Evolutionary conservation across 2,329 filamentous ascomycete genomes (phyloP).

Genomic region (Fusarium sp.): DNA sequence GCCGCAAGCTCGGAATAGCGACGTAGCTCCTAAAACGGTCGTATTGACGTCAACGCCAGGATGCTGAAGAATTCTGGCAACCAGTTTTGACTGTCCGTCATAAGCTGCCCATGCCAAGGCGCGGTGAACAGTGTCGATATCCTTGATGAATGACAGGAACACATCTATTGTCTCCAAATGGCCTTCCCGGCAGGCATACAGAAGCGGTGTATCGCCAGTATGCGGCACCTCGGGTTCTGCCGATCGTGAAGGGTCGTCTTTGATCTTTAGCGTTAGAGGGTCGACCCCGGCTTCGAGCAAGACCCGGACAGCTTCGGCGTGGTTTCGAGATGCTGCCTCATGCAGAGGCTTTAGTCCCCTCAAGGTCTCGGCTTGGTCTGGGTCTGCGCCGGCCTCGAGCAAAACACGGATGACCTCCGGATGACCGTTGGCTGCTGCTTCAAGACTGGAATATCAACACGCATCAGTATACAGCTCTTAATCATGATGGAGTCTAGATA

Average conservation of each 20-base stretch:
- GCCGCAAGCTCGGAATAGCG: constrained; percentile 39
- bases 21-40: constrained; percentile 37
- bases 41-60: constrained; percentile 52
- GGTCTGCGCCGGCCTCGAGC: constrained; percentile 46
- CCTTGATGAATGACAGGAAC: constrained; percentile 47
- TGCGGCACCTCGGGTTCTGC: too few relatives aligned
- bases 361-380: constrained; percentile 34
- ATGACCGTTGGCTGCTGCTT: constrained; percentile 44
- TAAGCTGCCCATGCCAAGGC: constrained; percentile 50
- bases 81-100: constrained; percentile 35
- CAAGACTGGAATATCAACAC: constrained; percentile 18
- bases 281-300: constrained; percentile 56
- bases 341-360: constrained; percentile 54
- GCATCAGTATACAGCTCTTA: neutral
- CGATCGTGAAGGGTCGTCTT: neutral
- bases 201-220: constrained; percentile 47
- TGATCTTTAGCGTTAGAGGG: constrained; percentile 50
- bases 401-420: constrained; percentile 32
- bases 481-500: too few relatives aligned
- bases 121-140: constrained; percentile 42
- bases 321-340: constrained; percentile 52
- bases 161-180: constrained; percentile 46
- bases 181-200: constrained; percentile 51
- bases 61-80: constrained; percentile 50
- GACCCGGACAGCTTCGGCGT: constrained; percentile 42